Percentiles rank a stretch among this genome's conserved stretches.
Conservation (phyloP, 164 flowering plant genomes). For the Houttuynia cordata region DNA sequence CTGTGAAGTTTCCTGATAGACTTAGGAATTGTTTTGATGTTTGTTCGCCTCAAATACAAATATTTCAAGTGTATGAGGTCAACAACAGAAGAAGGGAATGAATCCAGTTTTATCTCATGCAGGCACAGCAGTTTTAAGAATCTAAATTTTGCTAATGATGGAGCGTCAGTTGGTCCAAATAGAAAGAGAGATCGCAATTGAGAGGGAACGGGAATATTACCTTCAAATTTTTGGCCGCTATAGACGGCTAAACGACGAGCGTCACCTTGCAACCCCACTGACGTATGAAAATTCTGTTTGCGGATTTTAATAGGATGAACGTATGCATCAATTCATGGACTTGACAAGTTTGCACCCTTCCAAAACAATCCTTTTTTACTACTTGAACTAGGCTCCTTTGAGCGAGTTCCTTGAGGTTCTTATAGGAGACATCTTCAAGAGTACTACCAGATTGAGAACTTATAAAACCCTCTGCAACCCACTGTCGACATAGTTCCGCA, state of each 20-base stretch:
- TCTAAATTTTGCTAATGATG: constrained; percentile 14
- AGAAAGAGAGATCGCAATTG: constrained; percentile 26
- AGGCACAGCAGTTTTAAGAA: constrained; percentile 27
- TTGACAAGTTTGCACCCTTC: constrained; percentile 21
- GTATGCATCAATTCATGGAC: constrained; percentile 45
- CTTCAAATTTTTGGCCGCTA: constrained; percentile 6
- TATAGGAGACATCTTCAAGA: constrained; percentile 4
- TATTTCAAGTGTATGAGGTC: constrained; percentile 23
- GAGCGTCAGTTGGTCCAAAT: constrained; percentile 7
- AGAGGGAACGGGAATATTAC: not conserved
- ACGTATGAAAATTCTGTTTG: constrained; percentile 15
- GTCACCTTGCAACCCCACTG: constrained; percentile 1
- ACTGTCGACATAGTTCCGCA: not conserved
- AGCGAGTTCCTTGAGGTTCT: constrained; percentile 4
- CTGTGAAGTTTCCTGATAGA: not conserved
- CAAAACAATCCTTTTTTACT: constrained; percentile 11
- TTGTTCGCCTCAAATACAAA: constrained; percentile 23
- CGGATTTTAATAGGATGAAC: constrained; percentile 21
- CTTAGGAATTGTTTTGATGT: constrained; percentile 22
- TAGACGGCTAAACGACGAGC: constrained; percentile 22
- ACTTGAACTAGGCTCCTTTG: constrained; percentile 8
- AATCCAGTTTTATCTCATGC: constrained; percentile 14
- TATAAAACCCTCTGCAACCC: constrained; percentile 6
- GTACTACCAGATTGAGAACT: not conserved
- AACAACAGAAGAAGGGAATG: constrained; percentile 14